Percentiles rank a stretch among this genome's conserved stretches.
Conservation (phyloP, 2,329 filamentous ascomycete species). For the Stagonosporopsis rhizophila region DNA sequence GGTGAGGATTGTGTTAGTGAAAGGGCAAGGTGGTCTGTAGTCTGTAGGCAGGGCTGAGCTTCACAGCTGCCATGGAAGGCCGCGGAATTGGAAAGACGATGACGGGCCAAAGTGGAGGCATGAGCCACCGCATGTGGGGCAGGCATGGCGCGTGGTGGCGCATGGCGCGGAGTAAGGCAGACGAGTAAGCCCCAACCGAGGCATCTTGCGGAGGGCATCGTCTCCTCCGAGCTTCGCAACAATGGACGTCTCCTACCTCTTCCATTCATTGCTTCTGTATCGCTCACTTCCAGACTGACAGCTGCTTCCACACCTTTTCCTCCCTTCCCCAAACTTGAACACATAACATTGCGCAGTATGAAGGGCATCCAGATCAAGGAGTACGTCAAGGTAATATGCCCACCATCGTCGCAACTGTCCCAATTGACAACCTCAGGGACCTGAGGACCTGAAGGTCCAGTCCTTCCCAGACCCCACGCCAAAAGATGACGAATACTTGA, state of each 20-base stretch:
- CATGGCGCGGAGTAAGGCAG: slow-evolving; percentile 18
- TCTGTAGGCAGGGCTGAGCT: slow-evolving; percentile 9
- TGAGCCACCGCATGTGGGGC: slow-evolving; percentile 20
- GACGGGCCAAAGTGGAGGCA: slow-evolving; percentile 18
- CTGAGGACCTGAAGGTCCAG: slow-evolving; percentile 77
- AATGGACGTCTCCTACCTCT: background rate
- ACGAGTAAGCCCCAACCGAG: slow-evolving; percentile 25
- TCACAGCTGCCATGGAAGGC: slow-evolving; percentile 37
- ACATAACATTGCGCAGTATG: slow-evolving; percentile 57
- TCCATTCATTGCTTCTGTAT: background rate
- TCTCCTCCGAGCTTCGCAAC: slow-evolving; percentile 9
- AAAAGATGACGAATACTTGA: slow-evolving; percentile 77
- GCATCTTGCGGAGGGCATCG: slow-evolving; percentile 18
- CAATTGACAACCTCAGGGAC: slow-evolving; percentile 62
- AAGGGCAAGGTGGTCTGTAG: background rate
- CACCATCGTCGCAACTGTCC: slow-evolving; percentile 2
- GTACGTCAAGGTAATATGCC: slow-evolving; percentile 71
- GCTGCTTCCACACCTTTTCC: background rate
- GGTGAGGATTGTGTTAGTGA: slow-evolving; percentile 2
- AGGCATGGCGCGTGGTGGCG: slow-evolving; percentile 5
- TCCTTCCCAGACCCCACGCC: slow-evolving; percentile 78
- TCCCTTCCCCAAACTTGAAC: background rate
- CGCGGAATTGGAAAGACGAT: slow-evolving; percentile 31
- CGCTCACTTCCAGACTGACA: background rate
- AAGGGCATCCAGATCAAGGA: slow-evolving; percentile 75